Evolutionary conservation across 2,329 filamentous ascomycete species (phyloP).

Genomic region (Aureobasidium namibiae): DNA sequence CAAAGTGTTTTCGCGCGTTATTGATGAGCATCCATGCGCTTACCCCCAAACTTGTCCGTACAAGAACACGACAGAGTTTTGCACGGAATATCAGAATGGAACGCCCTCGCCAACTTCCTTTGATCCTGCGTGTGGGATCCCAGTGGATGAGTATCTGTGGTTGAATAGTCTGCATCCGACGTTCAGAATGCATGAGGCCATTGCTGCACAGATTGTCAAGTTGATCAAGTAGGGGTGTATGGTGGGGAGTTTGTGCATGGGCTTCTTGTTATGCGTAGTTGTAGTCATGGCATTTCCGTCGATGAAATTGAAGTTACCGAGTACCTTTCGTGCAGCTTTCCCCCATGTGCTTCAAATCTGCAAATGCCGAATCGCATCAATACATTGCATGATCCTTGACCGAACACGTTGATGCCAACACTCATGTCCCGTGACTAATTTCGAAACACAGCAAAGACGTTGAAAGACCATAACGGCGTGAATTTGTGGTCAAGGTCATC

Average conservation of each 20-base stretch:
- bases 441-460: neutral
- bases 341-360: no score
- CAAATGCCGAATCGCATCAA: no score
- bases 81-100: conserved; percentile 44
- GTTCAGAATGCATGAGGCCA: conserved; percentile 52
- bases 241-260: no score
- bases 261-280: no score
- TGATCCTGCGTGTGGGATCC: conserved; percentile 41
- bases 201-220: conserved; percentile 41
- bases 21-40: conserved; percentile 44
- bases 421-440: neutral
- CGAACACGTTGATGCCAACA: no score
- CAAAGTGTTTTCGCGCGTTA: conserved; percentile 42
- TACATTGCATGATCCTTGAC: neutral
- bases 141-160: conserved; percentile 58
- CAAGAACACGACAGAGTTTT: conserved; percentile 50
- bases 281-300: neutral
- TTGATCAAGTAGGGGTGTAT: neutral
- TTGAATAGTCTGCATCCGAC: conserved; percentile 58
- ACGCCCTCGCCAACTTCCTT: conserved; percentile 31
- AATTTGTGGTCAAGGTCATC: neutral
- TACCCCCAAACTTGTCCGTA: conserved; percentile 44
- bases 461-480: neutral
- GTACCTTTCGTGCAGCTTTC: no score
- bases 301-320: neutral